Conservation (phyloP, 148 eudicot species). For the Cornus suecica region DNA sequence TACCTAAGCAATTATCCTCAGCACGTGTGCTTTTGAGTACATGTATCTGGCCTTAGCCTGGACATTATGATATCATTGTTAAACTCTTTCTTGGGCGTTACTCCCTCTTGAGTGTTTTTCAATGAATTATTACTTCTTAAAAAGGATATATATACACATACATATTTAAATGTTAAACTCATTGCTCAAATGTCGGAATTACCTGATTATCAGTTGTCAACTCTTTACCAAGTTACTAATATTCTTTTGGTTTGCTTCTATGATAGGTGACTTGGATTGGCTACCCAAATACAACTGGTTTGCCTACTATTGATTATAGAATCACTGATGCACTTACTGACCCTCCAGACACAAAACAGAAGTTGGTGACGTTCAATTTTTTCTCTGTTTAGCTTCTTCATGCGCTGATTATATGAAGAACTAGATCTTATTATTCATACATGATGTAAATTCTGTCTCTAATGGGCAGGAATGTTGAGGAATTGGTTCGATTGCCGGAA, state of each 20-base stretch:
- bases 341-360: slow-evolving; percentile 77
- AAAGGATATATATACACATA: too few species aligned
- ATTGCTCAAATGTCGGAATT: background rate
- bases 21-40: background rate
- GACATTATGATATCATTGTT: background rate
- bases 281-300: slow-evolving; percentile 98
- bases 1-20: background rate
- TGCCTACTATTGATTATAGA: slow-evolving; percentile 92
- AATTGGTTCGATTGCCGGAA: slow-evolving; percentile 77
- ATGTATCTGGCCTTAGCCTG: background rate
- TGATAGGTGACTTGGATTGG: slow-evolving; percentile 98
- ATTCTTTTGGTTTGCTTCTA: slow-evolving; percentile 21
- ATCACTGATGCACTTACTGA: slow-evolving; percentile 85
- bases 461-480: slow-evolving; percentile 85
- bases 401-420: background rate
- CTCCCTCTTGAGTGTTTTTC: too few species aligned
- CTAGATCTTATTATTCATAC: background rate
- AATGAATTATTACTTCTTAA: background rate
- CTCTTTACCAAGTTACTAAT: slow-evolving; percentile 7
- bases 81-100: too few species aligned
- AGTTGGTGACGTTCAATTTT: slow-evolving; percentile 40
- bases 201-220: background rate
- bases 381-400: background rate
- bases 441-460: background rate
- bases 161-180: background rate